A percentile compares a stretch with the other conserved stretches of the same genome.
Evolutionary conservation across 768 basidiomycete species (phyloP).

Genomic region (Lentinula detonsa): DNA sequence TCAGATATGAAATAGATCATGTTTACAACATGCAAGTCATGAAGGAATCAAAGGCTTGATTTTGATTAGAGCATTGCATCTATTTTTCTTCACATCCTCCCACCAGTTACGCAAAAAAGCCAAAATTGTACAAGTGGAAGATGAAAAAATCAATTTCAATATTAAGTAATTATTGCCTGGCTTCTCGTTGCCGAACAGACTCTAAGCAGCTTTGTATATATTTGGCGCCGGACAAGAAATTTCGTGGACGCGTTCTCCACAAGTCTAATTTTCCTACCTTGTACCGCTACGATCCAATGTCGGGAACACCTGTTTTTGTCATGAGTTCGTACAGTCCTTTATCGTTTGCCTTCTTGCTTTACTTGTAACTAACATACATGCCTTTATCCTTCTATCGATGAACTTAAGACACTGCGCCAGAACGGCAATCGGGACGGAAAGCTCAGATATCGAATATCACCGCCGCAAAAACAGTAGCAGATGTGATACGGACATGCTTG

Average conservation of each 20-base stretch:
- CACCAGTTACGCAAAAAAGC: too few relatives aligned
- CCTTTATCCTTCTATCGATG: neutral
- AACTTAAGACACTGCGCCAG: slow-evolving; percentile 78
- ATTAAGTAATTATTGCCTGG: too few relatives aligned
- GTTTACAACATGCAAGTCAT: too few relatives aligned
- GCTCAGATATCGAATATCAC: slow-evolving; percentile 97
- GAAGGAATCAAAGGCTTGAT: too few relatives aligned
- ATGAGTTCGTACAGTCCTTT: neutral
- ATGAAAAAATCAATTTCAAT: too few relatives aligned
- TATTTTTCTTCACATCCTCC: too few relatives aligned
- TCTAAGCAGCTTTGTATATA: too few relatives aligned
- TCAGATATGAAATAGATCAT: too few relatives aligned
- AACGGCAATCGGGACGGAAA: slow-evolving; percentile 90
- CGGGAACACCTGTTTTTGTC: neutral
- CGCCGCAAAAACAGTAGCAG: slow-evolving; percentile 96
- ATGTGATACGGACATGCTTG: slow-evolving; percentile 95
- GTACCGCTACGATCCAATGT: neutral
- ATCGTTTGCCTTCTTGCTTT: neutral
- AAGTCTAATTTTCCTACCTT: neutral
- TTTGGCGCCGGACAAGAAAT: neutral
- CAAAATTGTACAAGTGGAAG: too few relatives aligned
- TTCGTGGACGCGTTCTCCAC: neutral
- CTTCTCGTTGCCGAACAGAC: too few relatives aligned
- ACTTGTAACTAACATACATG: neutral
- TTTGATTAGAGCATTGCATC: too few relatives aligned